Base-by-base conservation (phyloP, 495 filamentous ascomycete species). In the Collariella sp. region DNA sequence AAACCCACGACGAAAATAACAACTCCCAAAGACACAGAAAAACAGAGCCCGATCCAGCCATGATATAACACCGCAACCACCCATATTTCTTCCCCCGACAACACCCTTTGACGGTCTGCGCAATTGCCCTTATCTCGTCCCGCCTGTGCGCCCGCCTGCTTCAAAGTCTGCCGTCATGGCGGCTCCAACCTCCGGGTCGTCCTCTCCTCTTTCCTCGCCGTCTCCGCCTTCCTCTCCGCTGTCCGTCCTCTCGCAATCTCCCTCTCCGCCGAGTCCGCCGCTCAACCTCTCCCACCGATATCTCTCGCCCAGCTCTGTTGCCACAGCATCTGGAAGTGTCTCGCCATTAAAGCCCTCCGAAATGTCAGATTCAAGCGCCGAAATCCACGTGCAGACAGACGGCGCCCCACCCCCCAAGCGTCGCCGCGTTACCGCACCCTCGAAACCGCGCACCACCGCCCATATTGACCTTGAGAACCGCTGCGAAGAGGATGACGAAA, bases 361-460 rank as follows among this genome's bases (percentile, higher is more conserved):
- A 24, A 52, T 55, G 52, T 57, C 64, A 29, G 68, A 72, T 29
- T 55, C 52, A 19, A 57, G 64, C 23, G 69, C 62, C 15, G 71
- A 73, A 56, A 76, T 76, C n/a, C 67, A 62, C 5, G 71, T 67
- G 68, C 82, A 63, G 70, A 86, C 59, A 73, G 86, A 63, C 77
- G 82, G 79, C 31, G 73, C 73, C 20, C 83, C 81, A 44, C 87
- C 88, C 38, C 71, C 83, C 22, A 93, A 90, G 76, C 86, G 85
- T 64, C 79, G 84, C 65, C 82, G 80, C 61, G 76, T 83, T 40
- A 75, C 80, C 46, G 78, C 50, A 1, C 56, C 84, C 57, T 79
- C 83, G 51, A 86, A 85, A 63, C 81, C 83, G 61, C 84, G 88
- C 60, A 86, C 76, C 10, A 94, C 89, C 7, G 77, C 87, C 52